A percentile compares a stretch with the other conserved stretches of the same genome.
Conservation (phyloP, 768 basidiomycete species). For the Galerina sulciceps region DNA sequence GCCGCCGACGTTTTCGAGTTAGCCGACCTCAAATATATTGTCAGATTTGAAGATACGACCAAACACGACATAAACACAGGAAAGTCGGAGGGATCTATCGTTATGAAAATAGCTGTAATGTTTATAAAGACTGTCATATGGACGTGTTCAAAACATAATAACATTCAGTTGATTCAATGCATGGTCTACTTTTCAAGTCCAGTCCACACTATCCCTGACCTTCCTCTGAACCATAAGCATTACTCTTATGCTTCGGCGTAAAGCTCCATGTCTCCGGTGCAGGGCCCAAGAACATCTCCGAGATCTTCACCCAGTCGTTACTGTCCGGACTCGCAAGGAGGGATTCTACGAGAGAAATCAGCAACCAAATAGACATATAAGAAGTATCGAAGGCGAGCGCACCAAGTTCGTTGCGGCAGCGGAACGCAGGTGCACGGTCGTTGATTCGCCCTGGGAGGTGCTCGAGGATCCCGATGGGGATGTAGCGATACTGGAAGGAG, state of each 20-base stretch:
- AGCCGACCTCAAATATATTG: no score
- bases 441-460: conserved; percentile 80
- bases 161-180: no score
- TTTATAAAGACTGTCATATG: no score
- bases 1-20: no score
- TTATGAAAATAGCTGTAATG: no score
- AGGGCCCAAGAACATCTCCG: conserved; percentile 93
- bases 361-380: neutral
- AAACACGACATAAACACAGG: no score
- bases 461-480: conserved; percentile 93
- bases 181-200: no score
- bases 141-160: no score
- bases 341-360: conserved; percentile 61
- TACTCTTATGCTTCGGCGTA: conserved; percentile 94
- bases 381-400: conserved; percentile 22
- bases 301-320: conserved; percentile 90
- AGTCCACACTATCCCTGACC: conserved; percentile 39
- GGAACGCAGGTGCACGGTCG: conserved; percentile 87
- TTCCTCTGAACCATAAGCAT: conserved; percentile 74
- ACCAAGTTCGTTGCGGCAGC: conserved; percentile 89
- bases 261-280: conserved; percentile 84
- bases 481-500: conserved; percentile 95
- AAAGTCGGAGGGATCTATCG: no score
- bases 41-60: no score
- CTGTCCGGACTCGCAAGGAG: conserved; percentile 80